Evolutionary conservation across 2,329 filamentous ascomycete species (phyloP).

Genomic region (Ascosphaera aggregata): DNA sequence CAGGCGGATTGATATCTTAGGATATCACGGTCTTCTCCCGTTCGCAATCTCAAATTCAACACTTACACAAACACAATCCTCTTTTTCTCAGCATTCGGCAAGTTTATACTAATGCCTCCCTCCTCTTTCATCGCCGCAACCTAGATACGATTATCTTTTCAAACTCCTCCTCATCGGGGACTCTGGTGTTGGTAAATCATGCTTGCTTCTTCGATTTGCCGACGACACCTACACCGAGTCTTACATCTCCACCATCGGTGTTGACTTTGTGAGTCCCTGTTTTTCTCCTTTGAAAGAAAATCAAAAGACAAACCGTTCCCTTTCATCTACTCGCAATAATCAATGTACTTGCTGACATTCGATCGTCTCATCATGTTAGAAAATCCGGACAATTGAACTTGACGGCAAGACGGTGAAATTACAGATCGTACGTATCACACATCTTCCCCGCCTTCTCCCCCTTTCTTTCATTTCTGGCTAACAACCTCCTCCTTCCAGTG

Average conservation of each 20-base stretch:
- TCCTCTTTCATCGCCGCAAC: slow-evolving; percentile 1
- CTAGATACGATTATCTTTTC: slow-evolving; percentile 99
- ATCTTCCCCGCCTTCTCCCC: background rate
- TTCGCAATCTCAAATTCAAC: too few species aligned
- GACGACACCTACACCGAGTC: slow-evolving; percentile 99
- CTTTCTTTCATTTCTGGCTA: slow-evolving; percentile 1
- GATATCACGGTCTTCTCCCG: too few species aligned
- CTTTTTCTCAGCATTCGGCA: background rate
- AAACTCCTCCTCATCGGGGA: slow-evolving; percentile 99
- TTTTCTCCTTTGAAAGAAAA: slow-evolving; percentile 1
- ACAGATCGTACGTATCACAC: slow-evolving; percentile 57
- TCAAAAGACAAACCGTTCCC: slow-evolving; percentile 12
- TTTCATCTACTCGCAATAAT: slow-evolving; percentile 7
- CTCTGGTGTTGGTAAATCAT: slow-evolving; percentile 99
- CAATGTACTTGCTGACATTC: slow-evolving; percentile 1
- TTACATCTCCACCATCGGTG: slow-evolving; percentile 98
- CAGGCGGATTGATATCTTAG: background rate
- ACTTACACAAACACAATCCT: background rate
- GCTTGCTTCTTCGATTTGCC: slow-evolving; percentile 88
- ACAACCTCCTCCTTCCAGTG: slow-evolving; percentile 47
- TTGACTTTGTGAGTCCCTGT: slow-evolving; percentile 64
- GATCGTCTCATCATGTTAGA: slow-evolving; percentile 29
- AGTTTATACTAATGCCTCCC: background rate
- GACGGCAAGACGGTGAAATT: slow-evolving; percentile 99
- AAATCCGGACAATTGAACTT: slow-evolving; percentile 99